Base-by-base conservation (phyloP, 2,329 filamentous ascomycete genomes). In the Microcyclosporella mali region DNA sequence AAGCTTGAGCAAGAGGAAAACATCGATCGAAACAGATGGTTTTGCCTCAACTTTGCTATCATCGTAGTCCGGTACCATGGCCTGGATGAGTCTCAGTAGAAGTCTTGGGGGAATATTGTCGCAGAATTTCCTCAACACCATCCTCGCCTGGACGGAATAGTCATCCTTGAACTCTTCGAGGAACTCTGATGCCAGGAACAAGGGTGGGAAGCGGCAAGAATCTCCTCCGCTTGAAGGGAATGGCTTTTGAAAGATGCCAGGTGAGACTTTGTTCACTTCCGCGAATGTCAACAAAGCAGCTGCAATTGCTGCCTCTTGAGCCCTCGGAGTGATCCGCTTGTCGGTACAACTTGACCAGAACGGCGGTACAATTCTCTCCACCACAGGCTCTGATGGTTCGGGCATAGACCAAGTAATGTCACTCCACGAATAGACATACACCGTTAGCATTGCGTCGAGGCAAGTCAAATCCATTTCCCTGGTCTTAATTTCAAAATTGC, bases 161-260 rank as follows among this genome's bases (percentile, higher is more conserved):
- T 17, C 10, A 7, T 8, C 11, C n/a, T 31, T 14, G 35, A 33
- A 46, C 2, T 37, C 27, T 1, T 57, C 48, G 2, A 65, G 41
- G 18, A 64, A 65, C 1, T 61, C 55, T 2, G 52, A 53, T 32
- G 65, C 62, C 7, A 67, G 58, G 36, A 58, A 63, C 0, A 66
- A 11, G 10, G 56, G 36, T 6, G 65, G 62, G 39, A 60, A 67
- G n/a, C 64, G 55, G 9, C 21, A 25, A 9, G 9, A 9, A 4
- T 25, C 9, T 25, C 21, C 9, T 9, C 9, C 6, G 3, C 45
- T 32, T 19, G 57, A 51, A 11, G 56, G 54, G 29, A 64, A 67
- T 1, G 60, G 56, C 2, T 40, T 40, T 1, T 49, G 31, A 1
- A 68, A 37, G 1, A 66, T 39, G 14, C 56, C 48, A 6, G 49